Percentiles rank a stretch among this genome's conserved stretches.
phyloP scores from a whole-genome alignment of 805 yeast species.

The Priceomyces carsonii region DNA sequence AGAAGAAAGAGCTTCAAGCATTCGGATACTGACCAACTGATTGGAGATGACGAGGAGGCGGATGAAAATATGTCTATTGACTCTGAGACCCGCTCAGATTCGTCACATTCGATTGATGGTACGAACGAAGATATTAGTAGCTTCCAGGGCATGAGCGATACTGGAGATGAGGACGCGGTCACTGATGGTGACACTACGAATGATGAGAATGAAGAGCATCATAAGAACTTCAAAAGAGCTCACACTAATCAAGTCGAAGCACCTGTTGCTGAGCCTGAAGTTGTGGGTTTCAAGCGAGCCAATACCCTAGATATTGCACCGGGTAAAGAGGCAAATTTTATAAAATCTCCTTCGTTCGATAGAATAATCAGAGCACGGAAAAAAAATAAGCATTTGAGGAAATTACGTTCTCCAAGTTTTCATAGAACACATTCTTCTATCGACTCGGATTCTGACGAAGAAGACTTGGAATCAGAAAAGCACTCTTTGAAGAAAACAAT shows the following conservation, averaged over 20 bases:
- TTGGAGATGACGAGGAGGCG: slow-evolving; percentile 17
- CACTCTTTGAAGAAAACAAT: slow-evolving; percentile 24
- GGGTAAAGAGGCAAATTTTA: slow-evolving; percentile 14
- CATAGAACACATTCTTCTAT: slow-evolving; percentile 12
- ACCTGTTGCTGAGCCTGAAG: slow-evolving; percentile 35
- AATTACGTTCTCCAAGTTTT: slow-evolving; percentile 7
- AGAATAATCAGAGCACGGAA: slow-evolving; percentile 20
- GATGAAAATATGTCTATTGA: slow-evolving; percentile 15
- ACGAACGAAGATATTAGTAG: too few species aligned
- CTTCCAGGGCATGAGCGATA: too few species aligned
- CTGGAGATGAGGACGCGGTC: slow-evolving; percentile 10
- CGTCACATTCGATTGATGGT: too few species aligned
- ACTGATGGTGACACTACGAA: slow-evolving; percentile 10
- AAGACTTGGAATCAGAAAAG: slow-evolving; percentile 13
- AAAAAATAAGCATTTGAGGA: slow-evolving; percentile 1
- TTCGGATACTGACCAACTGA: slow-evolving; percentile 8
- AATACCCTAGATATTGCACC: slow-evolving; percentile 46
- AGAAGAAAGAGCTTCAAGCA: background rate
- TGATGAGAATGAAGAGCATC: slow-evolving; percentile 12
- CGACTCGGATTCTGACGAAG: slow-evolving; percentile 14
- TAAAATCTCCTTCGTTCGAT: slow-evolving; percentile 52
- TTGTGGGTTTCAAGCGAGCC: slow-evolving; percentile 44
- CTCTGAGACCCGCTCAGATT: slow-evolving; percentile 1
- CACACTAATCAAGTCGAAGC: slow-evolving; percentile 36
- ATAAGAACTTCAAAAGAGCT: slow-evolving; percentile 18